Percentiles rank a stretch among this genome's conserved stretches.
phyloP scores from a whole-genome alignment of 192 early-diverging fungal species.

The Dispira simplex region DNA sequence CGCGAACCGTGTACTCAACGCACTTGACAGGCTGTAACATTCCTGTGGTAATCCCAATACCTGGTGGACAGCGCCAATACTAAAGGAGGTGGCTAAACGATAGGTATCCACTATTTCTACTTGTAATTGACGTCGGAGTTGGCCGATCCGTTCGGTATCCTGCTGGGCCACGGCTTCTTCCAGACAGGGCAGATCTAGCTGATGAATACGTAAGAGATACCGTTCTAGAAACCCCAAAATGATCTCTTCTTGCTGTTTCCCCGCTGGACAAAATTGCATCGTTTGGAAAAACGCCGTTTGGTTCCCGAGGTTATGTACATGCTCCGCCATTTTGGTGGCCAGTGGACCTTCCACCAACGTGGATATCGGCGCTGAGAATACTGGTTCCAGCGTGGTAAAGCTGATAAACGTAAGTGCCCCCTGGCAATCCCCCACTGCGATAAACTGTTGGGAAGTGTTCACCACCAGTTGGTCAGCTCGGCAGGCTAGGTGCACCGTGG shows the following conservation, averaged over 20 bases:
- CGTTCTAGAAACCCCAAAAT: not conserved
- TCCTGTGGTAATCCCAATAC: not conserved
- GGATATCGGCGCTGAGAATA: not conserved
- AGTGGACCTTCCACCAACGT: not conserved
- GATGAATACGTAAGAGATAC: not conserved
- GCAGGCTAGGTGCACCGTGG: not conserved
- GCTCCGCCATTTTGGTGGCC: not conserved
- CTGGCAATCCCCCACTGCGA: not conserved
- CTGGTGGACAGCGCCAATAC: not conserved
- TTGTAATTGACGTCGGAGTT: not conserved
- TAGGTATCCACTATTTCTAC: not conserved
- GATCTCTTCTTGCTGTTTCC: not conserved
- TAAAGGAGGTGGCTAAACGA: no score
- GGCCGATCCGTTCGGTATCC: not conserved
- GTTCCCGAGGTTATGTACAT: no score
- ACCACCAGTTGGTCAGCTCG: not conserved
- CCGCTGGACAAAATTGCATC: not conserved
- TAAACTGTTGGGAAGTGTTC: not conserved
- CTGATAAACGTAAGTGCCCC: constrained; percentile 4
- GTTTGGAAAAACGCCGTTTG: not conserved
- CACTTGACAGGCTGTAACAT: not conserved
- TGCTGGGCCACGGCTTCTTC: not conserved
- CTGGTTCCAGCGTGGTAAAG: not conserved
- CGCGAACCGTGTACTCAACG: not conserved
- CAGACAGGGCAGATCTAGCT: not conserved